Base-by-base conservation (phyloP, 495 filamentous ascomycete species). In the Xylaria curta region DNA sequence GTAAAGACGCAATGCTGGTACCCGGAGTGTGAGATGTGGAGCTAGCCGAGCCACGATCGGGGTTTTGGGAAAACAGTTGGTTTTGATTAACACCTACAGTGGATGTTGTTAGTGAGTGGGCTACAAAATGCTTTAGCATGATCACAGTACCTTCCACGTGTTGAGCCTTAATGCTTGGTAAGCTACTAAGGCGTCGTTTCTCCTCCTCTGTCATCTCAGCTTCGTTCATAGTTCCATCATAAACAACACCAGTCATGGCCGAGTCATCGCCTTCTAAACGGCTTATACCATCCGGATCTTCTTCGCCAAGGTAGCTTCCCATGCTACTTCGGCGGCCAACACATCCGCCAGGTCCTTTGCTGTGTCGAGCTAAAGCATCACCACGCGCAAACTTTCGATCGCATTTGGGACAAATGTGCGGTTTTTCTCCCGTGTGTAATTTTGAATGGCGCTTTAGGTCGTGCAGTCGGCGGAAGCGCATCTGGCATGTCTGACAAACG, bases 381-480 rank as follows among this genome's bases (percentile, higher is more conserved):
- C 96, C 96, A 70, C 96, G 91, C 38, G 96, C 96, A 82, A 99
- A 99, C 66, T 93, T 91, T 65, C 96, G 89, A 51, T 95, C 93
- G 77, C 96, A 99, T 79, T 95, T 97, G 38, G 92, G 91, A 74
- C 96, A 99, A 13, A 94, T 92, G 76, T 98, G 96, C 13, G 95
- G 94, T 73, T 97, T 90, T 82, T 99, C 96, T 19, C 96, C 96
- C 17, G 97, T 98, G 78, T 99, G 96, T 21, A 99, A 87, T 80
- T 98, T 98, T 56, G 91, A 93, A 78, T 99, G 96, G 53, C 96
- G 89, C 83, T 99, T 99, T 67, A 99, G 83, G 76, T 99, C 96
- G 76, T 99, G 96, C 33, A 98, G 85, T 70, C 96, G 88, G 60
- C 96, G 89, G 79, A 99, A 99, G 33, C 95, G 89, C 73, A 94